Conservation (phyloP, 345 rosid genomes). For the Rhizophora mangle region DNA sequence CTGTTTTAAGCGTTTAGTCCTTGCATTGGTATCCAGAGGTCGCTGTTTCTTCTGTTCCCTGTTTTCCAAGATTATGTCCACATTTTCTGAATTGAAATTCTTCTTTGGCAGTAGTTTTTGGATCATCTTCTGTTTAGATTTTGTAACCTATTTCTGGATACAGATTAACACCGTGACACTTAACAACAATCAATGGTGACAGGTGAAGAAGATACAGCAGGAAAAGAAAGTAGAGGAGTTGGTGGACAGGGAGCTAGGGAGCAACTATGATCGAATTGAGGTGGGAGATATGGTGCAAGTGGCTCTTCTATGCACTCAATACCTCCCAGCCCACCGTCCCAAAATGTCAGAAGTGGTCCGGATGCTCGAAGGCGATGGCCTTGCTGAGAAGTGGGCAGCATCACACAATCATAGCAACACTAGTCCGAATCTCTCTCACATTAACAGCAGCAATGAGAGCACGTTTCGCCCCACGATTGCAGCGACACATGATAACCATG, state of each 20-base stretch:
- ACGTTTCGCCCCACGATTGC: conserved; percentile 22
- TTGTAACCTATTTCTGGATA: too few relatives aligned
- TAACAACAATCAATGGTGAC: conserved; percentile 5
- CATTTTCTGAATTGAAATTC: too few relatives aligned
- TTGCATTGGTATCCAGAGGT: too few relatives aligned
- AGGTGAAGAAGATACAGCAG: conserved; percentile 78
- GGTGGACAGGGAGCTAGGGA: conserved; percentile 71
- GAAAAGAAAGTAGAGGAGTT: conserved; percentile 78
- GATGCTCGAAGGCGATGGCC: conserved; percentile 96
- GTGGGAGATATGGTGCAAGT: conserved; percentile 90
- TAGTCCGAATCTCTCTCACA: conserved; percentile 36
- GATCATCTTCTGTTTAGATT: too few relatives aligned
- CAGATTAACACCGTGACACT: background rate
- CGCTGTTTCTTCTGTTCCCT: too few relatives aligned
- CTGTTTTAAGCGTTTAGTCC: too few relatives aligned
- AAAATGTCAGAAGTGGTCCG: conserved; percentile 87
- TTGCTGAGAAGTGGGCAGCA: conserved; percentile 88
- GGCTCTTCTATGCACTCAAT: conserved; percentile 81
- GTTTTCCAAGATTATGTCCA: too few relatives aligned
- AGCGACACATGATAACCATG: conserved; percentile 28
- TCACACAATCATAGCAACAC: conserved; percentile 53
- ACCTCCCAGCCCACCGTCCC: conserved; percentile 82
- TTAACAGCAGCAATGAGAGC: conserved; percentile 35
- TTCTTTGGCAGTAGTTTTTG: too few relatives aligned
- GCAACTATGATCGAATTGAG: conserved; percentile 65